These are phyloP conservation scores for Leishmania lainsoni DNA, from an alignment of 208 protist genomes.

Conservation along the genomic window DNA sequence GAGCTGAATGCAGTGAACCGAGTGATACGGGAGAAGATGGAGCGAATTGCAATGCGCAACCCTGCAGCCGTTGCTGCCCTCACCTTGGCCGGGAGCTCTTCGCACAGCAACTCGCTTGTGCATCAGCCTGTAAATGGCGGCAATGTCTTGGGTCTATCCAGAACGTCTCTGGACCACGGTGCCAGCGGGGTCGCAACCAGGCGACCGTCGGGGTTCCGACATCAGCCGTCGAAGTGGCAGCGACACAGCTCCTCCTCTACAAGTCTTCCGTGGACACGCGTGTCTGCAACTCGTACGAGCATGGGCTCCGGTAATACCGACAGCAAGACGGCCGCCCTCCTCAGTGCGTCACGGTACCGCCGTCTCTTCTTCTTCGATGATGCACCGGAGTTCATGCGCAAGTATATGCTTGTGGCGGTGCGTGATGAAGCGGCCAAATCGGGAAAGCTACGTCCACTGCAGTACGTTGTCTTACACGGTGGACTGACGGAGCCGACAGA, in stretches of 20 bases:
- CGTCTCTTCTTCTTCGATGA: conserved; percentile 56
- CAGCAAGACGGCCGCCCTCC: conserved; percentile 3
- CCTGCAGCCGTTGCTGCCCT: neutral
- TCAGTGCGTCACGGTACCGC: conserved; percentile 19
- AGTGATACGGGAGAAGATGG: conserved; percentile 22
- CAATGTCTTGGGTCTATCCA: conserved; percentile 9
- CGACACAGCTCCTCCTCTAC: neutral
- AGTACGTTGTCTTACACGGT: conserved; percentile 84
- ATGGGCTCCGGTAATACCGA: neutral
- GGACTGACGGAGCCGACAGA: conserved; percentile 55
- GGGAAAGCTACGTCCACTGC: conserved; percentile 32
- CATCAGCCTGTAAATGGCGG: neutral
- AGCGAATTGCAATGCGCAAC: conserved; percentile 5
- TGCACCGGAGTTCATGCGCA: conserved; percentile 72
- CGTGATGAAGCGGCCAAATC: conserved; percentile 29
- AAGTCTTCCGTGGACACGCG: neutral
- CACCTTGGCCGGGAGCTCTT: too few species aligned
- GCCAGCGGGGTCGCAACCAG: neutral
- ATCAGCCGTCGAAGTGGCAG: too few species aligned
- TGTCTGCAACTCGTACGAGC: neutral
- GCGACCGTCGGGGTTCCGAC: neutral
- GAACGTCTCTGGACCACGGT: neutral
- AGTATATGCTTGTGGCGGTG: conserved; percentile 70
- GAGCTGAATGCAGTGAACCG: conserved; percentile 40
- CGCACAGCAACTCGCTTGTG: neutral